A percentile compares a stretch with the other conserved stretches of the same genome.
phyloP scores from a whole-genome alignment of 495 filamentous ascomycete genomes.

The Lasiosphaeris hirsuta region DNA sequence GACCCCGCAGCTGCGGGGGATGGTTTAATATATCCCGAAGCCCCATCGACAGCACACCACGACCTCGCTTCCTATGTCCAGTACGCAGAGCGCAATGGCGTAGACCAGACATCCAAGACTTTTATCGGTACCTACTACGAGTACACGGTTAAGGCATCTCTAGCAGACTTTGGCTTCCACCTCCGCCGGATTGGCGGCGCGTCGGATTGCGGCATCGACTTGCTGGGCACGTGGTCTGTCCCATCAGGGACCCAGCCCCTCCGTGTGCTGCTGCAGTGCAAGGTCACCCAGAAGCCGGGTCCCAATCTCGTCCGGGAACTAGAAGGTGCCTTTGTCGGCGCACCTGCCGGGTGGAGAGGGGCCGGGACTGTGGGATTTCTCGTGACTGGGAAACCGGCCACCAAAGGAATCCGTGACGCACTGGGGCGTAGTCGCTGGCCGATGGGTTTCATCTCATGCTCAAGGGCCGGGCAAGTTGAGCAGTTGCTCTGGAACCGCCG shows the following conservation, averaged over 20 bases:
- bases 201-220: conserved; percentile 78
- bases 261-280: conserved; percentile 78
- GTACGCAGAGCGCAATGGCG: conserved; percentile 58
- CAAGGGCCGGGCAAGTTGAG: conserved; percentile 46
- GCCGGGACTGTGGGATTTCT: conserved; percentile 60
- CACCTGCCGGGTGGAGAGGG: conserved; percentile 65
- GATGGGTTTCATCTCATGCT: conserved; percentile 56
- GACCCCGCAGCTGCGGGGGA: neutral
- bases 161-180: conserved; percentile 60
- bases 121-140: conserved; percentile 66
- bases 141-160: conserved; percentile 66
- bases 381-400: conserved; percentile 47
- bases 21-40: conserved; percentile 40
- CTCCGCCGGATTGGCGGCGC: conserved; percentile 71
- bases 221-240: conserved; percentile 75
- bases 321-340: conserved; percentile 72
- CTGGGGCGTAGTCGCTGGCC: conserved; percentile 64
- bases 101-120: conserved; percentile 48
- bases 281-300: conserved; percentile 55
- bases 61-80: conserved; percentile 67
- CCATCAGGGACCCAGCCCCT: conserved; percentile 48
- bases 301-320: conserved; percentile 77
- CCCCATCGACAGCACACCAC: conserved; percentile 55
- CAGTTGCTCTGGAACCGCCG: conserved; percentile 70
- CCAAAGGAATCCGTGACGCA: conserved; percentile 59